Evolutionary conservation across 225 moss, liverwort and hornwort genomes (phyloP).

Genomic region (Thuidium tamariscinum): DNA sequence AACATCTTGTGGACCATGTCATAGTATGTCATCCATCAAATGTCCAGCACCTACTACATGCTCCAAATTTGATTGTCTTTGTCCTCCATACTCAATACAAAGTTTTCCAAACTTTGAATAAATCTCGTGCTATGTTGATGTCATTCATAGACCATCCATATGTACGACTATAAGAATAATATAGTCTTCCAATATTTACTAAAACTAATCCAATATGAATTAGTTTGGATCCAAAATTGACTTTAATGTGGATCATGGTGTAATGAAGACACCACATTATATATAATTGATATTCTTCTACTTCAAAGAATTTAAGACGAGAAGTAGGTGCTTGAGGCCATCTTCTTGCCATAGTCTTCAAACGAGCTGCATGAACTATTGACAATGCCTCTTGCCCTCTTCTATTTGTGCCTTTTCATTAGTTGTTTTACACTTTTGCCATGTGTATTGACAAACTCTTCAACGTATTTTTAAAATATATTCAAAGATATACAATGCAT

Average conservation of each 20-base stretch:
- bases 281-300: background rate
- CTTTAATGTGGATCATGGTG: background rate
- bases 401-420: background rate
- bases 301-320: background rate
- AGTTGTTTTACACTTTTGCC: accelerated
- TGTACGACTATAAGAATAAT: background rate
- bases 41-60: background rate
- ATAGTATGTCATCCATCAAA: background rate
- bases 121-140: background rate
- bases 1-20: background rate
- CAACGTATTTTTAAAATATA: background rate
- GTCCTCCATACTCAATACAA: background rate
- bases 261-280: background rate
- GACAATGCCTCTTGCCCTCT: too few species aligned
- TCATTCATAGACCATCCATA: background rate
- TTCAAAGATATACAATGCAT: background rate
- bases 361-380: background rate
- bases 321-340: background rate
- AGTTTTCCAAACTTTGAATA: background rate
- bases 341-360: background rate
- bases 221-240: background rate
- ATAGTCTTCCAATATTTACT: background rate
- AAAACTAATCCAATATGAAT: background rate
- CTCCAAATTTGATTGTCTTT: background rate
- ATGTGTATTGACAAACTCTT: background rate